Conservation (phyloP, 148 eudicot genomes). For the Rhododendron griersonianum region DNA sequence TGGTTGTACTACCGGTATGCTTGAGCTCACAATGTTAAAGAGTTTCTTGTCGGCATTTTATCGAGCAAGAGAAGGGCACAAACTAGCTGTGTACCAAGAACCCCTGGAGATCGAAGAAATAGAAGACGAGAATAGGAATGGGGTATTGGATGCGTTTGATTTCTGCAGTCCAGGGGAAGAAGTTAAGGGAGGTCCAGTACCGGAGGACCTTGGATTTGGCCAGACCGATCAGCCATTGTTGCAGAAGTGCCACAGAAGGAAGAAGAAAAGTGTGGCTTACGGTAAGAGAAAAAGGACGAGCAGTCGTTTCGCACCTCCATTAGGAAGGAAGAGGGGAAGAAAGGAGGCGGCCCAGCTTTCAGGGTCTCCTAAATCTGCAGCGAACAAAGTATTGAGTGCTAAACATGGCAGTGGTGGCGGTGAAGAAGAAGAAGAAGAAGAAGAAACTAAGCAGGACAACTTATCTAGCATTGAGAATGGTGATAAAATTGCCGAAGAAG, state of each 20-base stretch:
- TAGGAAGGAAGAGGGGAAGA: background rate
- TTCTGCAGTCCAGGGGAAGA: conserved; percentile 26
- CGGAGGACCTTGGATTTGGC: background rate
- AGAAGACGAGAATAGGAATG: conserved; percentile 23
- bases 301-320: background rate
- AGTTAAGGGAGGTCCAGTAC: conserved; percentile 8
- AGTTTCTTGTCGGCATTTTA: conserved; percentile 48
- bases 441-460: conserved; percentile 5
- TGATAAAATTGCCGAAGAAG: conserved; percentile 20
- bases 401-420: conserved; percentile 4
- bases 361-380: background rate
- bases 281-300: background rate
- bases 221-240: conserved; percentile 11
- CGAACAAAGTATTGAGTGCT: background rate
- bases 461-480: conserved; percentile 9
- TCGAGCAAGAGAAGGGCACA: conserved; percentile 34
- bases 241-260: conserved; percentile 35
- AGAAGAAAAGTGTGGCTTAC: conserved; percentile 35
- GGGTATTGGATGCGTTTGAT: background rate
- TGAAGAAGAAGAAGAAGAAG: conserved; percentile 8
- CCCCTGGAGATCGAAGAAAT: conserved; percentile 38
- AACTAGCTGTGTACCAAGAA: conserved; percentile 26
- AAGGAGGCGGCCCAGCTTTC: background rate
- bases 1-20: conserved; percentile 17
- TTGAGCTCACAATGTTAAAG: conserved; percentile 41